phyloP scores from a whole-genome alignment of 83 land plant species.

The Thuja plicata region DNA sequence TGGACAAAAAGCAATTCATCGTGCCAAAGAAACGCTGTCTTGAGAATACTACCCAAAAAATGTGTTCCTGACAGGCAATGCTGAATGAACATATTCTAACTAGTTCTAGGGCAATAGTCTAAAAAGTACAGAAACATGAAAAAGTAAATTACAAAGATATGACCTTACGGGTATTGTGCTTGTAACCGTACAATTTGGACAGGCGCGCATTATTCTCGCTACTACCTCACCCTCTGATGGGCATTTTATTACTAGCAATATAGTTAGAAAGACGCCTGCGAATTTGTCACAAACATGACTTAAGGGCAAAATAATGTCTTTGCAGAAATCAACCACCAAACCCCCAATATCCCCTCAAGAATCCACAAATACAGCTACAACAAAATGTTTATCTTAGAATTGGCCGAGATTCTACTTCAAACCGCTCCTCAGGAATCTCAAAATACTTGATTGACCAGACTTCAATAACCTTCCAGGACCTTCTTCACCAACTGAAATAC shows the following conservation, averaged over 20 bases:
- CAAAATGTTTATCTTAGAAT: neutral
- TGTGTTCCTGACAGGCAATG: neutral
- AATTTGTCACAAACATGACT: neutral
- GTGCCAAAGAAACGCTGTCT: neutral
- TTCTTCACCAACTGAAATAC: neutral
- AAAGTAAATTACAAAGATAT: neutral
- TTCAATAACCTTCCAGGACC: neutral
- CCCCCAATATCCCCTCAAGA: neutral
- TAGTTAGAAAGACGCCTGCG: neutral
- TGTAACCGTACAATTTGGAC: neutral
- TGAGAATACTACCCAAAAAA: neutral
- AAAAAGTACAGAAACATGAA: neutral
- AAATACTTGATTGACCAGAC: neutral
- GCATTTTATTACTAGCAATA: neutral
- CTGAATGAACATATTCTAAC: neutral
- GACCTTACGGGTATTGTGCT: neutral
- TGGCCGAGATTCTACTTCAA: neutral
- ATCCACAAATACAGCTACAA: neutral
- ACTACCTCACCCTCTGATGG: neutral
- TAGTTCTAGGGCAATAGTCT: neutral
- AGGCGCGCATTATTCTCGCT: neutral
- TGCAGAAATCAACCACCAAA: neutral
- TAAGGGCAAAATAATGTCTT: neutral
- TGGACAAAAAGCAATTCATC: neutral
- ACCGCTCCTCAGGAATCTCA: neutral